Conservation (phyloP, 148 eudicot species). For the Rhododendron ovatum region DNA sequence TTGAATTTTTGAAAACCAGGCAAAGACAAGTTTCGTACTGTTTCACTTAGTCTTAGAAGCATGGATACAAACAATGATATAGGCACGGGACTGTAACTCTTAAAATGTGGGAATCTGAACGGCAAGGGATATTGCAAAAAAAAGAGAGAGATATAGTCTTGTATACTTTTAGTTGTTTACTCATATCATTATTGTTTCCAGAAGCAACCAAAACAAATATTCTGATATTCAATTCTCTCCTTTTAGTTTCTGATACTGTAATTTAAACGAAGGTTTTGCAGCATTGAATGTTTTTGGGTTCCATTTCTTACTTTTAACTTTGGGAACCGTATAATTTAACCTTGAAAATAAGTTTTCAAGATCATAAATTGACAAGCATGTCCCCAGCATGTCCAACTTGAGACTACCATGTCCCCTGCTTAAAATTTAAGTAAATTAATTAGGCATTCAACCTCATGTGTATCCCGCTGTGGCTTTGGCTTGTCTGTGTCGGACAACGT, state of each 20-base stretch:
- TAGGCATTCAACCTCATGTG: background rate
- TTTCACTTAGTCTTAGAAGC: background rate
- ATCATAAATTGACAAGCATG: background rate
- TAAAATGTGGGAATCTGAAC: background rate
- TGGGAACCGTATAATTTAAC: background rate
- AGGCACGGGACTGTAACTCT: background rate
- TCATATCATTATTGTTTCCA: background rate
- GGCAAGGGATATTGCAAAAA: background rate
- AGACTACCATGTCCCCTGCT: background rate
- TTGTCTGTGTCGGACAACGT: background rate
- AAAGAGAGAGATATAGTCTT: background rate
- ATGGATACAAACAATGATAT: background rate
- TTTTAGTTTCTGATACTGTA: background rate
- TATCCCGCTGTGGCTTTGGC: background rate
- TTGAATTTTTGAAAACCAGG: background rate
- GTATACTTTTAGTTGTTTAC: background rate
- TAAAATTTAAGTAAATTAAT: background rate
- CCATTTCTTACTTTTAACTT: background rate
- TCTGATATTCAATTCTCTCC: background rate
- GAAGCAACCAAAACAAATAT: background rate
- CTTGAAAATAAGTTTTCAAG: background rate
- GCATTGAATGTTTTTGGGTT: background rate
- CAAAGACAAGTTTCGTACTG: background rate
- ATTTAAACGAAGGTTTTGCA: background rate
- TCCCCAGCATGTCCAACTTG: background rate